Evolutionary conservation across 2,329 filamentous ascomycete species (phyloP), one percentile per base, ranked within the genome.

Genomic region (Calonectria pseudoturangicola): DNA sequence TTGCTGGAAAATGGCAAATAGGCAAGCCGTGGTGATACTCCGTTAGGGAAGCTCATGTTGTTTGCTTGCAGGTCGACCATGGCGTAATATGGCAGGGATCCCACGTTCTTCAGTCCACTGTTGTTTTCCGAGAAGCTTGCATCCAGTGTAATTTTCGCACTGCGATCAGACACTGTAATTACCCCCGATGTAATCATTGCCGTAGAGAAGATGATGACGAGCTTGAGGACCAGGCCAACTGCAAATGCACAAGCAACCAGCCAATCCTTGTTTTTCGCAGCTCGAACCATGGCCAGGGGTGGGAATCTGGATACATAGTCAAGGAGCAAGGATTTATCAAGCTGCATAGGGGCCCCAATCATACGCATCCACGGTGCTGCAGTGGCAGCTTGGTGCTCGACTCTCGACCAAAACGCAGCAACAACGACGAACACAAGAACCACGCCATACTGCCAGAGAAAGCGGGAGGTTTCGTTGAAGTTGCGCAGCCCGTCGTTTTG

Each of bases 321-420:
- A 25, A 86, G 75, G 48, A 86, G 73, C 43, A 86, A 72, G 18
- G 82, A 83, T 66, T 78, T 77, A 54, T 83, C 79, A 15, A 80
- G 79, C 30, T 78, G 74, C 7, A 76, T 74, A 12, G 83, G 76
- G 2, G 75, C 80, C 21, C 79, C 79, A 7, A 80, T 74, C 73
- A 86, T 76, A 2, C 81, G 82, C 3, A 82, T 72, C 85, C 85
- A 86, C 1, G 85, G 85, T 41, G 85, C 84, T 1, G 79, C 76
- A 12, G 79, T 74, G 48, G 83, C 83, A n/a, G 83, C 78, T 70
- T 86, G 85, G 66, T 83, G 84, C 60, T 86, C 85, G 12, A 84
- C 83, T 18, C 84, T 79, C 12, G 74, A 75, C 84, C 85, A 86
- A 10, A 81, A 43, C 15, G 79, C 81, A 5, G 83, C 81, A 18